Evolutionary conservation across 169 alveolate genomes (phyloP).

Genomic region (Eimeria acervulina): DNA sequence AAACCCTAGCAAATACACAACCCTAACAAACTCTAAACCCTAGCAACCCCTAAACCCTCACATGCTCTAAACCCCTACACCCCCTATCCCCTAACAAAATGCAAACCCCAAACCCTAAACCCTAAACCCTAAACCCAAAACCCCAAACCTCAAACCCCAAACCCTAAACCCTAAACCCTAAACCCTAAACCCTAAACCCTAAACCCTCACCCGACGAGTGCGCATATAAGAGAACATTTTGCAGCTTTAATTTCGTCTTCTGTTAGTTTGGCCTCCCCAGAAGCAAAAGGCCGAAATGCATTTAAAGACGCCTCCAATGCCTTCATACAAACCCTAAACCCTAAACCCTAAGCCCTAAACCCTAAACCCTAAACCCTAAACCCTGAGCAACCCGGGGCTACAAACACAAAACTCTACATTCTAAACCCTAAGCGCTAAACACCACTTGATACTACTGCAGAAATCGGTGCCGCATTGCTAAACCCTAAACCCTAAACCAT

Average conservation of each 20-base stretch:
- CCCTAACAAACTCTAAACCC: neutral
- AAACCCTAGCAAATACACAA: neutral
- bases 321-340: neutral
- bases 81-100: too few species aligned
- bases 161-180: conserved; percentile 16
- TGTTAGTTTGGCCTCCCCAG: too few species aligned
- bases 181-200: conserved; percentile 33
- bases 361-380: conserved; percentile 7
- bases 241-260: too few species aligned
- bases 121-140: conserved; percentile 25
- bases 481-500: conserved; percentile 5
- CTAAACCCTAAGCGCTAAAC: neutral
- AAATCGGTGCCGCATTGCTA: too few species aligned
- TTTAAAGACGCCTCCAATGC: too few species aligned
- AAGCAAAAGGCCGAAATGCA: too few species aligned
- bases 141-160: neutral
- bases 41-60: neutral
- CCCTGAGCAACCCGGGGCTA: neutral
- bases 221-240: too few species aligned
- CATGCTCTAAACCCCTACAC: neutral
- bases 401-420: too few species aligned
- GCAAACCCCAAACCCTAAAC: conserved; percentile 8
- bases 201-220: too few species aligned
- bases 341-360: conserved; percentile 26
- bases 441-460: neutral